A percentile compares a stretch with the other conserved stretches of the same genome.
These are phyloP conservation scores for Rutstroemia sp. DNA, from an alignment of 2,329 filamentous ascomycete species.

Conservation along the genomic window DNA sequence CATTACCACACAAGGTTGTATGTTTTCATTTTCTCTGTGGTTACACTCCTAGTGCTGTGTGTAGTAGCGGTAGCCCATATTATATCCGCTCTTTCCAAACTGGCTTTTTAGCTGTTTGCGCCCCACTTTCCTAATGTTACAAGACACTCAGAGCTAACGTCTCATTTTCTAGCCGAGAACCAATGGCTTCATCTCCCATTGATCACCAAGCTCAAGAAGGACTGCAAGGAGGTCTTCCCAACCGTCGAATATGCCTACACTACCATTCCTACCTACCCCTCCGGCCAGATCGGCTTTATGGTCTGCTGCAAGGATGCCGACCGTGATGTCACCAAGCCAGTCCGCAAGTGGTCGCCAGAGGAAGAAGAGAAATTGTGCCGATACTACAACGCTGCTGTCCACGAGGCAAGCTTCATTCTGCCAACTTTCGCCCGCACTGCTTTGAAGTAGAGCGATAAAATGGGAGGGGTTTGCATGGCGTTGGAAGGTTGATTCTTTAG, in stretches of 20 bases:
- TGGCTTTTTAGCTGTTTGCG: background rate
- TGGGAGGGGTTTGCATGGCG: background rate
- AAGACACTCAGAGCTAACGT: slow-evolving; percentile 9
- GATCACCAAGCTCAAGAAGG: slow-evolving; percentile 92
- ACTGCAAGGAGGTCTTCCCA: slow-evolving; percentile 95
- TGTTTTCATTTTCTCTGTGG: slow-evolving; percentile 38
- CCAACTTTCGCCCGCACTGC: slow-evolving; percentile 88
- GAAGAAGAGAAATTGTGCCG: slow-evolving; percentile 89
- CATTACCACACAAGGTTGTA: slow-evolving; percentile 99
- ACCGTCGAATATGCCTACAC: slow-evolving; percentile 98
- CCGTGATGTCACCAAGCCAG: slow-evolving; percentile 75
- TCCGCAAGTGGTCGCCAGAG: slow-evolving; percentile 73
- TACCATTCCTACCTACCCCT: slow-evolving; percentile 98
- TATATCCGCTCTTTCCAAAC: background rate
- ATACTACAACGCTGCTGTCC: slow-evolving; percentile 97
- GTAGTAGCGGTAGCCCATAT: slow-evolving; percentile 9
- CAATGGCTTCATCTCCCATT: slow-evolving; percentile 96
- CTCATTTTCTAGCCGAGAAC: slow-evolving; percentile 69
- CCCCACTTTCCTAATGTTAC: slow-evolving; percentile 10
- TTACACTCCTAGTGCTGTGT: slow-evolving; percentile 47
- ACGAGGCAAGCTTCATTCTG: slow-evolving; percentile 88
- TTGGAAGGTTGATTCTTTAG: background rate
- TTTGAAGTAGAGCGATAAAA: slow-evolving; percentile 39
- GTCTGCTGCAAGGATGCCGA: slow-evolving; percentile 93
- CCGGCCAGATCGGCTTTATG: slow-evolving; percentile 99